Conservation (phyloP, 352 stramenopile genomes). For the Globisporangium emineosum region DNA sequence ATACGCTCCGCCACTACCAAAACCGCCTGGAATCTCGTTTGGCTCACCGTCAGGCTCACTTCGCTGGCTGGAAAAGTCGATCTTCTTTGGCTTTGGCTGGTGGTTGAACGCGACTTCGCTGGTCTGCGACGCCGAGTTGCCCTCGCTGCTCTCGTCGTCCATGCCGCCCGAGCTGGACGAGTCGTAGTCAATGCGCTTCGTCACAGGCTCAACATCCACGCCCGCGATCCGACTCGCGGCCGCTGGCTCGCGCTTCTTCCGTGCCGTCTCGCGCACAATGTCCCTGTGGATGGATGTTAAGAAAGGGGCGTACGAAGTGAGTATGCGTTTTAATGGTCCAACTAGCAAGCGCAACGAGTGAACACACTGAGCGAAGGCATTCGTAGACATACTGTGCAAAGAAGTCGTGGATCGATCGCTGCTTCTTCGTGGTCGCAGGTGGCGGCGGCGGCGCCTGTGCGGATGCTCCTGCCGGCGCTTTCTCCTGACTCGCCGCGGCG, state of each 20-base stretch:
- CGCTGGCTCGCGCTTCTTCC: slow-evolving; percentile 28
- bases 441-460: background rate
- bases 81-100: slow-evolving; percentile 56
- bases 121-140: slow-evolving; percentile 31
- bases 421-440: slow-evolving; percentile 51
- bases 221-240: slow-evolving; percentile 21
- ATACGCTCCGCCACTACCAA: background rate
- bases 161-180: slow-evolving; percentile 34
- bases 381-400: slow-evolving; percentile 47
- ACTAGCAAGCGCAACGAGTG: background rate
- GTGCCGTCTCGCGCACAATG: slow-evolving; percentile 25
- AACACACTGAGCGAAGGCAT: background rate
- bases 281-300: slow-evolving; percentile 13
- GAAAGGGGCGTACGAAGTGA: background rate
- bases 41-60: slow-evolving; percentile 74
- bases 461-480: background rate
- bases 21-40: slow-evolving; percentile 2
- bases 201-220: slow-evolving; percentile 39
- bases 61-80: slow-evolving; percentile 76
- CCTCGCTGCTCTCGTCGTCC: slow-evolving; percentile 54
- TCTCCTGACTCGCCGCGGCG: slow-evolving; percentile 12
- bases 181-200: slow-evolving; percentile 81
- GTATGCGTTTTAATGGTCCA: background rate
- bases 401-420: slow-evolving; percentile 86
- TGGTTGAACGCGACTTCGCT: slow-evolving; percentile 27